Conservation (phyloP, 768 basidiomycete species). For the Xanthoconium purpureum region DNA sequence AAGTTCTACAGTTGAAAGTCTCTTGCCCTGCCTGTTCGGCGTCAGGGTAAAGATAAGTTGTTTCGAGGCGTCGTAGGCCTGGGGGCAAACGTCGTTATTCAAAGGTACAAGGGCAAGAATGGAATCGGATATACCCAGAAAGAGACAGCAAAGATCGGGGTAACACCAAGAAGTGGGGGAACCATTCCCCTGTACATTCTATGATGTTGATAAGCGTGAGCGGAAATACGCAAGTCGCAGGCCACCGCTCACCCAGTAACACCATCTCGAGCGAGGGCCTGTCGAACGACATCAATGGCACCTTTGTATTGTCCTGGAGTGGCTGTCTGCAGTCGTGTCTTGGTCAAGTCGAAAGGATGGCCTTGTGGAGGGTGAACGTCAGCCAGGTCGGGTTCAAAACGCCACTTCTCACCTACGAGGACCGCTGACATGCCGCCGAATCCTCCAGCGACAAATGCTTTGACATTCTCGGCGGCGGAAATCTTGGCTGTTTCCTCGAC, state of each 20-base stretch:
- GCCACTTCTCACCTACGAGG: conserved; percentile 67
- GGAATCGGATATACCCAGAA: conserved; percentile 72
- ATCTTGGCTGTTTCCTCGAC: conserved; percentile 21
- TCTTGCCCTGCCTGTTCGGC: conserved; percentile 66
- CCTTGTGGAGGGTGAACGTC: conserved; percentile 44
- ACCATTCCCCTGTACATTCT: conserved; percentile 93
- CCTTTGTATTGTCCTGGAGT: conserved; percentile 84
- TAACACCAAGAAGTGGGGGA: conserved; percentile 90
- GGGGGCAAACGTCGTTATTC: conserved; percentile 8
- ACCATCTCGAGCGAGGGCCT: conserved; percentile 89
- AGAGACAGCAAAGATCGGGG: conserved; percentile 95
- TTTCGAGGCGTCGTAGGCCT: conserved; percentile 96
- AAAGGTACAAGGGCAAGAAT: background rate
- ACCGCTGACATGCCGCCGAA: conserved; percentile 87
- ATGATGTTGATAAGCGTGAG: conserved; percentile 3
- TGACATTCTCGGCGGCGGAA: conserved; percentile 45
- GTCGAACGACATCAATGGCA: conserved; percentile 89
- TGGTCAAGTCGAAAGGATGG: conserved; percentile 96
- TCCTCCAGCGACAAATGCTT: conserved; percentile 92
- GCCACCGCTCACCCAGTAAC: conserved; percentile 63
- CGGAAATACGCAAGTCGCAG: background rate
- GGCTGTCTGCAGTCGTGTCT: conserved; percentile 95
- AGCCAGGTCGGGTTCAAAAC: background rate
- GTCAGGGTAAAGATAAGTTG: conserved; percentile 73
- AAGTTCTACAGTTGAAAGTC: conserved; percentile 72